Conservation (phyloP, 2,329 filamentous ascomycete species). For the Epichloe sibirici region DNA sequence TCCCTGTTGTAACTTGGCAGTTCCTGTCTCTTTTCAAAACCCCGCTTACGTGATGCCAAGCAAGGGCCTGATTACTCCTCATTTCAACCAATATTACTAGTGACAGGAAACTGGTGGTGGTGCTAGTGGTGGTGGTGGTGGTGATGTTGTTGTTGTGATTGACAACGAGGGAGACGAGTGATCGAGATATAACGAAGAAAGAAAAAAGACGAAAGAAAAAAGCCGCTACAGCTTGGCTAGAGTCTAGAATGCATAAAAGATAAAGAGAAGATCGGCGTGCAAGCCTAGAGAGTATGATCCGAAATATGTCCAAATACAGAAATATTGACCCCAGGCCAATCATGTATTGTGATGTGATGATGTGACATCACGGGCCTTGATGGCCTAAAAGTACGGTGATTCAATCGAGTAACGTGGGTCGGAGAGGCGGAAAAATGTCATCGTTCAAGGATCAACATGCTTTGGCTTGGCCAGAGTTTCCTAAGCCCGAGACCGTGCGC, state of each 20-base stretch:
- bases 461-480: neutral
- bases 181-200: slow-evolving; percentile 3
- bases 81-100: slow-evolving; percentile 1
- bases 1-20: neutral
- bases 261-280: slow-evolving; percentile 11
- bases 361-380: neutral
- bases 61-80: neutral
- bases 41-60: neutral
- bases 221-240: slow-evolving; percentile 17
- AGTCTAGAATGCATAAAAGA: slow-evolving; percentile 24
- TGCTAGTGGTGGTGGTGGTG: neutral
- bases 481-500: neutral
- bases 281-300: slow-evolving; percentile 16
- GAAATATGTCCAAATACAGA: slow-evolving; percentile 20
- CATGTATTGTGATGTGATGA: slow-evolving; percentile 12
- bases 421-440: neutral
- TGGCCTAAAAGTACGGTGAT: neutral
- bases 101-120: neutral
- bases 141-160: slow-evolving; percentile 17
- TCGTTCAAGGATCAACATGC: neutral
- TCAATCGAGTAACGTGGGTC: neutral
- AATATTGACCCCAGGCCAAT: slow-evolving; percentile 16
- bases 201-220: slow-evolving; percentile 10
- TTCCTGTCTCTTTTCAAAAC: neutral
- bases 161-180: slow-evolving; percentile 1